These are phyloP conservation scores for Prunus kanzakura DNA, from an alignment of 306 rosid genomes.

Conservation along the genomic window DNA sequence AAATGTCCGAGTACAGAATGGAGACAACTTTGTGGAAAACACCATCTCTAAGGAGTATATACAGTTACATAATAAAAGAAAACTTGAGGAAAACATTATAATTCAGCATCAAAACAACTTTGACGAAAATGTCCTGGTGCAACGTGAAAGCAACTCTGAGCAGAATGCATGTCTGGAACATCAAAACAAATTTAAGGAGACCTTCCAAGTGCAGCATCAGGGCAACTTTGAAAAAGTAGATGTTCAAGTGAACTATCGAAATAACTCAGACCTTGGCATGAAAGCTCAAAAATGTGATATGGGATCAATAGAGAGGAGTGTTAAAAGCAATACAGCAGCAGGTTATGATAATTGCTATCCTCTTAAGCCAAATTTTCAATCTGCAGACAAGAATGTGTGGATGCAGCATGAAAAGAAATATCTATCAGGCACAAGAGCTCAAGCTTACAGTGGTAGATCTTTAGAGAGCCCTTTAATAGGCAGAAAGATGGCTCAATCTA, in stretches of 20 bases:
- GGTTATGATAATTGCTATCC: constrained; percentile 8
- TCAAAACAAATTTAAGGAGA: background rate
- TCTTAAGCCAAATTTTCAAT: constrained; percentile 11
- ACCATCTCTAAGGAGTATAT: constrained; percentile 1
- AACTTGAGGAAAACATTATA: background rate
- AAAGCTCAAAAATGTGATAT: background rate
- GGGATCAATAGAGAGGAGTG: background rate
- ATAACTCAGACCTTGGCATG: constrained; percentile 5
- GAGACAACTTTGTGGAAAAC: background rate
- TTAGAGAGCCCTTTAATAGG: constrained; percentile 3
- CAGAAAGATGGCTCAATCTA: background rate
- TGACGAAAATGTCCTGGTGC: background rate
- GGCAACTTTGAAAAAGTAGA: background rate
- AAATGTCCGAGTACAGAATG: background rate
- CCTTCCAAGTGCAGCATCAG: constrained; percentile 8
- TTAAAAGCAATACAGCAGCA: constrained; percentile 1
- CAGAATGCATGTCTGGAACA: background rate
- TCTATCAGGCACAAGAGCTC: background rate
- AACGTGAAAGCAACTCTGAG: constrained; percentile 4
- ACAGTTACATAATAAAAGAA: background rate
- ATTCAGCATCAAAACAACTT: background rate
- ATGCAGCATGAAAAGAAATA: constrained; percentile 9
- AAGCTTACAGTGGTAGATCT: constrained; percentile 1
- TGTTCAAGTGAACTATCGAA: background rate
- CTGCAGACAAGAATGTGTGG: background rate